Conservation (phyloP, 1,284 basidiomycete species). For the Tylopilus sp. region DNA sequence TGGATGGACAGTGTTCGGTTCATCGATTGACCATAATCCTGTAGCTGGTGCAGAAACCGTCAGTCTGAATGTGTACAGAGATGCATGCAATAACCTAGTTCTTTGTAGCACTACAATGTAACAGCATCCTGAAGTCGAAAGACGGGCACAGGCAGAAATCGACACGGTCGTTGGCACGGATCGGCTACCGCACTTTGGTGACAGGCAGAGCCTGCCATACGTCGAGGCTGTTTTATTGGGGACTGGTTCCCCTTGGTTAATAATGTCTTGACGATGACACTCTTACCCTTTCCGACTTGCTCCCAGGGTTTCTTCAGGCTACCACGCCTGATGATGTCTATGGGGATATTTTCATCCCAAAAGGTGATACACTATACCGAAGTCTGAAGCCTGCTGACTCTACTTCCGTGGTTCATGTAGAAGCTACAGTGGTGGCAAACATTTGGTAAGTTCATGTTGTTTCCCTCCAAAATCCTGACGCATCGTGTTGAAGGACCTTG, state of each 20-base stretch:
- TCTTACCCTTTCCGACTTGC: not conserved
- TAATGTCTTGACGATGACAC: not conserved
- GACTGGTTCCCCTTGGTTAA: slow-evolving; percentile 35
- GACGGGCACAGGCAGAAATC: slow-evolving; percentile 42
- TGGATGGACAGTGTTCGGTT: not conserved
- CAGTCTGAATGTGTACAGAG: not conserved
- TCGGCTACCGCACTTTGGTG: slow-evolving; percentile 39
- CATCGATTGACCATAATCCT: not conserved
- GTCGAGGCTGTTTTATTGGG: slow-evolving; percentile 49
- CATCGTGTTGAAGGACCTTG: slow-evolving; percentile 37
- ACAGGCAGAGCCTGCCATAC: slow-evolving; percentile 41
- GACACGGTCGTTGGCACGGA: slow-evolving; percentile 37
- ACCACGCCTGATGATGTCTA: slow-evolving; percentile 43
- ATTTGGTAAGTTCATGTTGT: slow-evolving; percentile 37
- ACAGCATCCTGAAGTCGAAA: slow-evolving; percentile 43
- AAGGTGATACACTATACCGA: slow-evolving; percentile 23
- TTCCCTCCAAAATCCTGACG: not conserved
- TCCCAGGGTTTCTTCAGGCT: slow-evolving; percentile 42
- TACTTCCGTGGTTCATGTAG: slow-evolving; percentile 8
- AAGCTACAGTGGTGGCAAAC: slow-evolving; percentile 41
- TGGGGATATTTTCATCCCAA: slow-evolving; percentile 41
- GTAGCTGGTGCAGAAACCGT: slow-evolving; percentile 27
- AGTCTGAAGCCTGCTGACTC: not conserved
- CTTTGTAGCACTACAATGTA: slow-evolving; percentile 42
- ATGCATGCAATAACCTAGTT: not conserved